Evolutionary conservation across 176 grass and related monocot species (phyloP).

Genomic region (Panicum miliaceum): DNA sequence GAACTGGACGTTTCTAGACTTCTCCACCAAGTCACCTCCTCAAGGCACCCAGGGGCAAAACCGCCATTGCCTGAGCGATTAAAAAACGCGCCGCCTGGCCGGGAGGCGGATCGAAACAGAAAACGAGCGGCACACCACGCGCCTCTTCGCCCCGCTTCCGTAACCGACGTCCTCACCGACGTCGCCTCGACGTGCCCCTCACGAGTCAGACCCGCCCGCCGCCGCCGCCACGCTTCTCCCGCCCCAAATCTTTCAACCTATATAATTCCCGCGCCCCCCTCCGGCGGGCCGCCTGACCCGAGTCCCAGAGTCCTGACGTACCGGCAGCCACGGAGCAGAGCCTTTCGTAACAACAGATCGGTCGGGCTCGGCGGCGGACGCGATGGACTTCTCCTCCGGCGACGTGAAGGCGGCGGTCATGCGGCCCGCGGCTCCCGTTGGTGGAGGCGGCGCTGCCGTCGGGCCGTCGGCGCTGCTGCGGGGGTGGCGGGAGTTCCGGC

Average conservation of each 20-base stretch:
- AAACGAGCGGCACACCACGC: not conserved
- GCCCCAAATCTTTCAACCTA: conserved; percentile 7
- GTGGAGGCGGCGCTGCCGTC: not conserved
- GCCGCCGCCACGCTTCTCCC: not conserved
- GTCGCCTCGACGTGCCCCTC: conserved; percentile 26
- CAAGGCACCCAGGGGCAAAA: conserved; percentile 2
- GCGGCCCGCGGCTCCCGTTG: not conserved
- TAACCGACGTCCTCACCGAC: conserved; percentile 39
- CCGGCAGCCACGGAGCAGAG: not conserved
- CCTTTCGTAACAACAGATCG: not conserved
- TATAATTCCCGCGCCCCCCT: conserved; percentile 31
- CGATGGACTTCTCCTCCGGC: conserved; percentile 36
- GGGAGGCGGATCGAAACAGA: not conserved
- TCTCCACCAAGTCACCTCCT: conserved; percentile 42
- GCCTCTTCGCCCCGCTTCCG: not conserved
- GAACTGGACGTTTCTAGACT: conserved; percentile 47
- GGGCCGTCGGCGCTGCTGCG: not conserved
- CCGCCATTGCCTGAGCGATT: not conserved
- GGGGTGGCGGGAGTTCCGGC: conserved; percentile 51
- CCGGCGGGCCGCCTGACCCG: not conserved
- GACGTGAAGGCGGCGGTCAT: conserved; percentile 18
- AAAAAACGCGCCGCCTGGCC: not conserved
- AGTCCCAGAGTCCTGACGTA: not conserved
- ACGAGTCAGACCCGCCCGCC: conserved; percentile 37
- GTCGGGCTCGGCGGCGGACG: not conserved